A percentile compares a stretch with the other conserved stretches of the same genome.
These are phyloP conservation scores for Dendrobium nobile DNA, from an alignment of 106 monocot species.

Conservation along the genomic window DNA sequence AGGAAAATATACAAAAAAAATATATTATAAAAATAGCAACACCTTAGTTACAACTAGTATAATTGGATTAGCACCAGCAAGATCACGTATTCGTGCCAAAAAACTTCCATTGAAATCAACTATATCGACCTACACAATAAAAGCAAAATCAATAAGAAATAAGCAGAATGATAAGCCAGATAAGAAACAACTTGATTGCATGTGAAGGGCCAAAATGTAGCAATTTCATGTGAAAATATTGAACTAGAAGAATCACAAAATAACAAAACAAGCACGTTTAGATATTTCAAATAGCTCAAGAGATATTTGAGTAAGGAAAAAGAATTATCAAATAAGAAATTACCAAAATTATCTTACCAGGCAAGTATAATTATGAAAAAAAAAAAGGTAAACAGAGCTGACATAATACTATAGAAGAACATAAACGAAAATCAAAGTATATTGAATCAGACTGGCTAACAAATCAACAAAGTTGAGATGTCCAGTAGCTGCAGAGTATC, in stretches of 20 bases:
- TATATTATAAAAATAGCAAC: not conserved
- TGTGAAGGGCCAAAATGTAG: not conserved
- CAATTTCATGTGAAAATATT: not conserved
- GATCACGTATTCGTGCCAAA: slow-evolving; percentile 78
- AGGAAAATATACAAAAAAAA: not conserved
- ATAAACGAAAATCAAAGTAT: not conserved
- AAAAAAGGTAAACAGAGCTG: not conserved
- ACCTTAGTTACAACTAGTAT: slow-evolving; percentile 98
- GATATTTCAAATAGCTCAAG: not conserved
- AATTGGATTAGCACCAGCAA: slow-evolving; percentile 96
- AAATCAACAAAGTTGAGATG: not conserved
- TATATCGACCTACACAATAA: slow-evolving; percentile 84
- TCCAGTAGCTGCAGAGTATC: not conserved
- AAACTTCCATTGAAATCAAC: slow-evolving; percentile 99
- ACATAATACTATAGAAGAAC: not conserved
- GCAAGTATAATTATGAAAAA: not conserved
- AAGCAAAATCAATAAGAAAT: slow-evolving; percentile 2
- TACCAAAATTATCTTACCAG: slow-evolving; percentile 2
- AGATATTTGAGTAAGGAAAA: not conserved
- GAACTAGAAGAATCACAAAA: not conserved
- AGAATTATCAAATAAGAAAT: not conserved
- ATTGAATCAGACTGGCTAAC: not conserved
- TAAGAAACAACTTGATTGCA: not conserved
- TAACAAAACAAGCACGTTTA: not conserved
- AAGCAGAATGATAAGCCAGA: not conserved